A percentile compares a stretch with the other conserved stretches of the same genome.
These are phyloP conservation scores for Neoboletus magnificus DNA, from an alignment of 768 basidiomycete genomes.

Conservation along the genomic window DNA sequence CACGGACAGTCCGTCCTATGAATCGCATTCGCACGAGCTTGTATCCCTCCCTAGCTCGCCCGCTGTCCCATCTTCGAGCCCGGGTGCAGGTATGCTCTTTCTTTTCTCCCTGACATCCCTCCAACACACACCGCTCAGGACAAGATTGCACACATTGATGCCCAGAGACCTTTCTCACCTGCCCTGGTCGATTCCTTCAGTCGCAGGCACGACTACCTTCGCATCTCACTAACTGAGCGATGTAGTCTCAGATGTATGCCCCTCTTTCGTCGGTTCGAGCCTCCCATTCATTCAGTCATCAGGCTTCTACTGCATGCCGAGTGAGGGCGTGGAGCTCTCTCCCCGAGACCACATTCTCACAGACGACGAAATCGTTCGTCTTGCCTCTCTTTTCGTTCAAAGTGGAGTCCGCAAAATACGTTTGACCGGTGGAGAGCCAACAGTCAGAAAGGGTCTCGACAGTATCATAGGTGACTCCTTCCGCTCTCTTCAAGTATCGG, in stretches of 20 bases:
- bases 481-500: neutral
- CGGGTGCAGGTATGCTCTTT: slow-evolving; percentile 19
- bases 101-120: neutral
- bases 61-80: slow-evolving; percentile 13
- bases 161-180: slow-evolving; percentile 44
- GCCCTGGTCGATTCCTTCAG: slow-evolving; percentile 63
- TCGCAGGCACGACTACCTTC: slow-evolving; percentile 79
- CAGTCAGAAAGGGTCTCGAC: slow-evolving; percentile 69
- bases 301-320: slow-evolving; percentile 95
- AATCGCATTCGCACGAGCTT: slow-evolving; percentile 3
- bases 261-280: neutral
- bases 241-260: slow-evolving; percentile 81
- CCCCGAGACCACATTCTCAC: slow-evolving; percentile 67
- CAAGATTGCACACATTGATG: slow-evolving; percentile 55
- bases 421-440: slow-evolving; percentile 87
- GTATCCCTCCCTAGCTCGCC: slow-evolving; percentile 5
- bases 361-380: slow-evolving; percentile 69
- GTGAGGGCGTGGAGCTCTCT: slow-evolving; percentile 71
- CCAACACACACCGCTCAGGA: slow-evolving; percentile 35
- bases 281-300: neutral
- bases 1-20: slow-evolving; percentile 2
- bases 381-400: slow-evolving; percentile 73
- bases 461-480: slow-evolving; percentile 61
- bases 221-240: slow-evolving; percentile 81
- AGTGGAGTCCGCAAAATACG: slow-evolving; percentile 86